phyloP scores from a whole-genome alignment of 1,139 yeast genomes.

The Saccharomyces hybrid region DNA sequence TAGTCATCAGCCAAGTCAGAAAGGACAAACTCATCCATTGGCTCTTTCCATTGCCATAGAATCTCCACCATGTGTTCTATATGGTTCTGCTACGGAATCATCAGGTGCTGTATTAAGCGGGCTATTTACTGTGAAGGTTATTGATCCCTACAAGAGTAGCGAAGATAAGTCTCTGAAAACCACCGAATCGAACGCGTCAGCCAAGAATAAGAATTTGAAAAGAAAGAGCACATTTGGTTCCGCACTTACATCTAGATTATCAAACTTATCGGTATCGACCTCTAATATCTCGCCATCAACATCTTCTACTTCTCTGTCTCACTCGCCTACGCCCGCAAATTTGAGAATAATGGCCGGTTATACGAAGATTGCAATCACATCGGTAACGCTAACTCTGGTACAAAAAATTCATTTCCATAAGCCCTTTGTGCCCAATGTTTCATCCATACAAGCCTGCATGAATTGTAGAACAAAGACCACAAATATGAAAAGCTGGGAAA shows the following conservation, averaged over 20 bases:
- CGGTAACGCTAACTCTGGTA: conserved; percentile 56
- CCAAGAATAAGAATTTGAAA: conserved; percentile 6
- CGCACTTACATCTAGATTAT: conserved; percentile 12
- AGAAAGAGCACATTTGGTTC: conserved; percentile 13
- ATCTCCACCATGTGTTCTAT: conserved; percentile 82
- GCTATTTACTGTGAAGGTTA: conserved; percentile 35
- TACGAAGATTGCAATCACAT: conserved; percentile 37
- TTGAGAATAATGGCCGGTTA: conserved; percentile 19
- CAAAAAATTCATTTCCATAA: conserved; percentile 61
- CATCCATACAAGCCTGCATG: conserved; percentile 43
- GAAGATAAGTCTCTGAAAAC: neutral
- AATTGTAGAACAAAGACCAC: conserved; percentile 49
- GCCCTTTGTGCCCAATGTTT: conserved; percentile 50
- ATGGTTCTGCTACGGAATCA: conserved; percentile 70
- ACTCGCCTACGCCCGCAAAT: conserved; percentile 11
- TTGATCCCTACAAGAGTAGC: conserved; percentile 15
- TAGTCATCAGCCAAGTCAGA: neutral
- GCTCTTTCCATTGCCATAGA: conserved; percentile 61
- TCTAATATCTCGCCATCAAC: conserved; percentile 3
- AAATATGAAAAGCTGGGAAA: conserved; percentile 83
- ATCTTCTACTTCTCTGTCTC: conserved; percentile 8
- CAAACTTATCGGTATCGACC: conserved; percentile 13
- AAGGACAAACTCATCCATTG: conserved; percentile 30
- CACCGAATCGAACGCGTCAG: neutral
- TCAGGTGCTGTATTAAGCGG: conserved; percentile 87